A percentile compares a stretch with the other conserved stretches of the same genome.
Conservation (phyloP, 352 stramenopile genomes). For the Thalassiosira pacifica region DNA sequence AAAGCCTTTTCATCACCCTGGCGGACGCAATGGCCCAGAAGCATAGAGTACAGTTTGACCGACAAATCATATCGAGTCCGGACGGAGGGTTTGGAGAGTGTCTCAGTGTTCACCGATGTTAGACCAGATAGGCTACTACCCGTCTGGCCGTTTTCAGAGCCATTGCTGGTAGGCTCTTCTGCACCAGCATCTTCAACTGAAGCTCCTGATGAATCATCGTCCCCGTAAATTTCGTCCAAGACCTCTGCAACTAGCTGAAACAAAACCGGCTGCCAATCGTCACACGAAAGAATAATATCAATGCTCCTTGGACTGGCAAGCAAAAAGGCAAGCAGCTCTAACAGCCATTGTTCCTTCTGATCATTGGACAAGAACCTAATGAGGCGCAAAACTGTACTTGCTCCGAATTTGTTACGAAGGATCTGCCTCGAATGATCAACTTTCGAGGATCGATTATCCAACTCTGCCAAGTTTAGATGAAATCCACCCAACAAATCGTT, state of each 20-base stretch:
- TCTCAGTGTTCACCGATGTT: slow-evolving; percentile 37
- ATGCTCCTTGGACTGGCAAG: slow-evolving; percentile 62
- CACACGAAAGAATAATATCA: slow-evolving; percentile 68
- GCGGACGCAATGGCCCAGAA: slow-evolving; percentile 81
- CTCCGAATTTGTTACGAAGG: slow-evolving; percentile 68
- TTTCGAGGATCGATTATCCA: slow-evolving; percentile 22
- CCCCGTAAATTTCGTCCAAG: slow-evolving; percentile 79
- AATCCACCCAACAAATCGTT: slow-evolving; percentile 50
- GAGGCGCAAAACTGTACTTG: slow-evolving; percentile 76
- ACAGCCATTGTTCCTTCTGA: slow-evolving; percentile 80
- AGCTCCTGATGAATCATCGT: slow-evolving; percentile 23
- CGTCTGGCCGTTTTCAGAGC: not conserved
- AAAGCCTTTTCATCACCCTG: slow-evolving; percentile 74
- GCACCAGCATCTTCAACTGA: not conserved
- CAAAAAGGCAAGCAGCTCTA: slow-evolving; percentile 74
- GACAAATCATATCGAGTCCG: slow-evolving; percentile 77
- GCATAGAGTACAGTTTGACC: slow-evolving; percentile 83
- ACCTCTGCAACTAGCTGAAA: slow-evolving; percentile 86
- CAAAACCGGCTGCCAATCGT: slow-evolving; percentile 85
- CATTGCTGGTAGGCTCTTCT: slow-evolving; percentile 1
- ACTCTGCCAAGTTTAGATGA: slow-evolving; percentile 43
- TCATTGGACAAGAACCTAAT: slow-evolving; percentile 78
- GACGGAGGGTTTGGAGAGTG: slow-evolving; percentile 68
- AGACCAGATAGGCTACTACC: not conserved
- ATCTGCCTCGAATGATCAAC: slow-evolving; percentile 35